These are phyloP conservation scores for Pachyrhizus erosus DNA, from an alignment of 306 rosid genomes.

Conservation along the genomic window DNA sequence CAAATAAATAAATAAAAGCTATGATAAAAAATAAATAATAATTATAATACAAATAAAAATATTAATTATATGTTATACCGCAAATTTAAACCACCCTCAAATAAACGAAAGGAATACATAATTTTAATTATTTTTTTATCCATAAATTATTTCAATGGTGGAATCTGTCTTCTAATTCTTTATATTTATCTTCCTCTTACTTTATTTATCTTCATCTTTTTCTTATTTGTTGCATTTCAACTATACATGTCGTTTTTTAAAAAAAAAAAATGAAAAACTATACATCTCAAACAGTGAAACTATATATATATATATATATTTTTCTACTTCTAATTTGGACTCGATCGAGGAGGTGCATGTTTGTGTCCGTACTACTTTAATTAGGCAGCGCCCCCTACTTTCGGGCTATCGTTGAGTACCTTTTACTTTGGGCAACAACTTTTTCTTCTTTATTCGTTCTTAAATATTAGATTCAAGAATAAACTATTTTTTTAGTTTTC, in stretches of 20 bases:
- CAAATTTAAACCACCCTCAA: background rate
- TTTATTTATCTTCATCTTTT: too few relatives aligned
- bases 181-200: too few relatives aligned
- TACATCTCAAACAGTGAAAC: background rate
- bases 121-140: too few relatives aligned
- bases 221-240: background rate
- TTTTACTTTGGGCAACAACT: background rate
- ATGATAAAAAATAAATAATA: too few relatives aligned
- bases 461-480: too few relatives aligned
- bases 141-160: too few relatives aligned
- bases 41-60: too few relatives aligned
- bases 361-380: slow-evolving; percentile 5
- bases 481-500: too few relatives aligned
- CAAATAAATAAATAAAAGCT: background rate
- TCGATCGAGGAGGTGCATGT: background rate
- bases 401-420: background rate
- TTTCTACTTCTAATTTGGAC: background rate
- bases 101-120: background rate
- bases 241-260: background rate
- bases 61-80: too few relatives aligned
- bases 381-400: background rate
- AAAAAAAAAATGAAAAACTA: too few relatives aligned
- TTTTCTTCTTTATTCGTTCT: background rate
- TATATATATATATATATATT: too few relatives aligned
- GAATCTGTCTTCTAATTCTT: too few relatives aligned